Evolutionary conservation across 768 basidiomycete species (phyloP).

Genomic region (Boletus vermiculosoides): DNA sequence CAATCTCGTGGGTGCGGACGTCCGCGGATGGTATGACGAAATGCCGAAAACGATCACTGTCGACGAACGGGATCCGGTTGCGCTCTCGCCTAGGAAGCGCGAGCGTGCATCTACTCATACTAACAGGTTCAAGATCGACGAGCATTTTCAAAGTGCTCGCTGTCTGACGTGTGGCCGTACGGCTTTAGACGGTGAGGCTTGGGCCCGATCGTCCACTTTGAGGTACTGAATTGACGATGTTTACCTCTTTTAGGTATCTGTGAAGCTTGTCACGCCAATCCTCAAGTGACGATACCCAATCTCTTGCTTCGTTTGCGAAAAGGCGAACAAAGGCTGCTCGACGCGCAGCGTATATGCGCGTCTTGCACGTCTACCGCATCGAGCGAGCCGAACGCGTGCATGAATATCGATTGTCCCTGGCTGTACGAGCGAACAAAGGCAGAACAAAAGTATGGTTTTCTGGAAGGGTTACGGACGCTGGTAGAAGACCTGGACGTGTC

Average conservation of each 20-base stretch:
- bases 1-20: conserved; percentile 86
- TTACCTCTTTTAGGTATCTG: conserved; percentile 53
- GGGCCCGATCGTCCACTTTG: not conserved
- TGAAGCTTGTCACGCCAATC: conserved; percentile 50
- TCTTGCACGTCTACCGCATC: conserved; percentile 61
- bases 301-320: conserved; percentile 53
- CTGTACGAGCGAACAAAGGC: conserved; percentile 68
- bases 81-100: conserved; percentile 38
- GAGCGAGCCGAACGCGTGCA: conserved; percentile 66
- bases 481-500: conserved; percentile 28
- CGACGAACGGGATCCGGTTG: conserved; percentile 36
- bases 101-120: conserved; percentile 27
- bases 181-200: conserved; percentile 50
- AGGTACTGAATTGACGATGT: not conserved
- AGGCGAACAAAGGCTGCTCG: conserved; percentile 52
- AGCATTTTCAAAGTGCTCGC: conserved; percentile 67
- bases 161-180: conserved; percentile 67
- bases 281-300: conserved; percentile 54
- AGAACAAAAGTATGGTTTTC: conserved; percentile 39
- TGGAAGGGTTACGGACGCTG: conserved; percentile 31
- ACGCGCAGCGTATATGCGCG: conserved; percentile 68
- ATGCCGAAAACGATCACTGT: conserved; percentile 66
- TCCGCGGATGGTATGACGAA: conserved; percentile 80
- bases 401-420: conserved; percentile 86
- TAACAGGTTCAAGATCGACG: conserved; percentile 59